These are phyloP conservation scores for Iris pallida DNA, from an alignment of 116 monocot genomes.

Conservation along the genomic window DNA sequence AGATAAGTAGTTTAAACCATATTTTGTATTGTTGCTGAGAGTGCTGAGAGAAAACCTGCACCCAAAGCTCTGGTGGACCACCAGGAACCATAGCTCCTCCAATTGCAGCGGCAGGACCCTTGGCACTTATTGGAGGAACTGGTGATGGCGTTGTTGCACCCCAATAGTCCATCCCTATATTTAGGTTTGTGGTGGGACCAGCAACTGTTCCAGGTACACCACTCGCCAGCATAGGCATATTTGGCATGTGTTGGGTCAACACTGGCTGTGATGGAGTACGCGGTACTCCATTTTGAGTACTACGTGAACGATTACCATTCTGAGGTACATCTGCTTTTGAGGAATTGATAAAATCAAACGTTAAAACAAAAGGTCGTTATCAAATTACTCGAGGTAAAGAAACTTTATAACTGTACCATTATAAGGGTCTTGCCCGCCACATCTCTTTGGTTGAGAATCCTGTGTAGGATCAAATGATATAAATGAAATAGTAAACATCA, in stretches of 20 bases:
- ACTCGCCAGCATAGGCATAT: constrained; percentile 39
- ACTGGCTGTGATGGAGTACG: constrained; percentile 28
- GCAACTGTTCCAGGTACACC: constrained; percentile 30
- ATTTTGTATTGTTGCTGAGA: background rate
- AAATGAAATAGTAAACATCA: too few species aligned
- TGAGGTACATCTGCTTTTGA: constrained; percentile 27
- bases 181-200: constrained; percentile 76
- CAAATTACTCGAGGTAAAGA: background rate
- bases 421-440: constrained; percentile 39
- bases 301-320: constrained; percentile 39
- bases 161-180: constrained; percentile 99
- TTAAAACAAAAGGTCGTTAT: constrained; percentile 1
- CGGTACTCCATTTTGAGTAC: constrained; percentile 64
- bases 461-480: constrained; percentile 18
- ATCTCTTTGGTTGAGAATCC: constrained; percentile 68
- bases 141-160: constrained; percentile 47
- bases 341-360: background rate
- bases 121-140: constrained; percentile 48
- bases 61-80: constrained; percentile 64
- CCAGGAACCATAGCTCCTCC: constrained; percentile 42
- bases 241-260: constrained; percentile 33
- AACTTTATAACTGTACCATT: constrained; percentile 38
- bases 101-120: constrained; percentile 39
- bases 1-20: background rate
- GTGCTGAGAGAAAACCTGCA: constrained; percentile 37